phyloP scores from a whole-genome alignment of 305 asterid genomes.

The Solanum hybrid region DNA sequence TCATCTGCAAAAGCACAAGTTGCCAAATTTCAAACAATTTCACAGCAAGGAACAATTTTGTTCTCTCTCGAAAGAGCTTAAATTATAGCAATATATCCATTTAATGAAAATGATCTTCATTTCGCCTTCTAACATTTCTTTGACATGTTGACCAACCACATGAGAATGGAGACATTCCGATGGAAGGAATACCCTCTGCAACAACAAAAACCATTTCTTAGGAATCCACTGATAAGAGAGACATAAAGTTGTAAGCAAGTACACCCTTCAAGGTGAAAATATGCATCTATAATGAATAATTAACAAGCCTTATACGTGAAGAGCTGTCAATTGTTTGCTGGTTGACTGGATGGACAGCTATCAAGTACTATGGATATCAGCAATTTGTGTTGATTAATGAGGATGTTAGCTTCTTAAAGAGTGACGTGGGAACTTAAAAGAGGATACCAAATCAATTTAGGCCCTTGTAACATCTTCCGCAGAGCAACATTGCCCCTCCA shows the following conservation, averaged over 20 bases:
- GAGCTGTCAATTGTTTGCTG: background rate
- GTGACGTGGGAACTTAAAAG: background rate
- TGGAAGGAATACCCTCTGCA: conserved; percentile 92
- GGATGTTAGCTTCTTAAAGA: background rate
- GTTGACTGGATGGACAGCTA: background rate
- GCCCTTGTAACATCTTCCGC: background rate
- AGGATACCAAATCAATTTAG: background rate
- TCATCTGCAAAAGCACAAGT: conserved; percentile 45
- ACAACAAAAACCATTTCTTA: conserved; percentile 13
- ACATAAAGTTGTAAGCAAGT: background rate
- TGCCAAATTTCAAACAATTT: conserved; percentile 9
- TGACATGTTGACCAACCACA: conserved; percentile 87
- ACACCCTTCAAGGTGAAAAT: background rate
- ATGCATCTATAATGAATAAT: background rate
- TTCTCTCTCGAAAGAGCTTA: background rate
- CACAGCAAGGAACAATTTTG: background rate
- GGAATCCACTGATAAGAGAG: background rate
- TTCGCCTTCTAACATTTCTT: conserved; percentile 69
- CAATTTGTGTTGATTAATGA: background rate
- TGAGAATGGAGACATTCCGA: conserved; percentile 88
- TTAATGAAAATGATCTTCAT: conserved; percentile 14
- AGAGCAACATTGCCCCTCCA: background rate
- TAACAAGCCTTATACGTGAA: background rate
- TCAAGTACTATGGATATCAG: background rate
- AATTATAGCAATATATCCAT: background rate